phyloP scores from a whole-genome alignment of 2,329 filamentous ascomycete genomes.

The Trichophyton simii region DNA sequence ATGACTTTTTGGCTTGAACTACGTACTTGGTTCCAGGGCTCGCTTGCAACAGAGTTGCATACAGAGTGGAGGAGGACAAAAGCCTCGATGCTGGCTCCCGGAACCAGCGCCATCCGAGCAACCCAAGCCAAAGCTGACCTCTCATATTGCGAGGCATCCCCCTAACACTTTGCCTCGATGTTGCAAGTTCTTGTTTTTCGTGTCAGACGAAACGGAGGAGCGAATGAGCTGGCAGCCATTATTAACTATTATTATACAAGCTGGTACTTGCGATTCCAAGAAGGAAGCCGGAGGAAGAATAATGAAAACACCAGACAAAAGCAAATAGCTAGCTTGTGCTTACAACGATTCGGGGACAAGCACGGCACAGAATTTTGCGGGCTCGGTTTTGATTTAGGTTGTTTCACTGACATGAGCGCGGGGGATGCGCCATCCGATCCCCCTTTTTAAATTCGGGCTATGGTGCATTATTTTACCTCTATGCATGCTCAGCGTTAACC shows the following conservation, averaged over 20 bases:
- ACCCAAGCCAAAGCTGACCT: not conserved
- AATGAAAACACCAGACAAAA: not conserved
- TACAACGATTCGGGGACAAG: not conserved
- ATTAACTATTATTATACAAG: not conserved
- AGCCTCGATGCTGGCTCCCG: not conserved
- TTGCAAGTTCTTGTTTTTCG: not conserved
- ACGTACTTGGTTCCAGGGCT: not conserved
- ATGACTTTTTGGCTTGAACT: not conserved
- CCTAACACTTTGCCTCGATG: not conserved
- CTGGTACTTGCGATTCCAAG: not conserved
- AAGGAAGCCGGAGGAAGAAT: not conserved
- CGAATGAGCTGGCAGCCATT: not conserved
- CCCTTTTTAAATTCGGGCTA: not conserved
- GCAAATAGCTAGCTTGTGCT: not conserved
- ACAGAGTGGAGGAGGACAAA: not conserved
- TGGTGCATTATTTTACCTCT: too few relatives aligned
- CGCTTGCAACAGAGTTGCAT: not conserved
- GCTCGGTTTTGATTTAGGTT: not conserved
- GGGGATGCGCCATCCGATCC: not conserved
- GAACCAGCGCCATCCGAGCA: not conserved
- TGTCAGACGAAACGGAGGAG: not conserved
- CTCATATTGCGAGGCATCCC: not conserved
- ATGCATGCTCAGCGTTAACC: not conserved
- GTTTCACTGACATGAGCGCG: not conserved
- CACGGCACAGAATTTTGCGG: not conserved